phyloP scores from a whole-genome alignment of 2,329 filamentous ascomycete genomes.

The Fonsecaea erecta region DNA sequence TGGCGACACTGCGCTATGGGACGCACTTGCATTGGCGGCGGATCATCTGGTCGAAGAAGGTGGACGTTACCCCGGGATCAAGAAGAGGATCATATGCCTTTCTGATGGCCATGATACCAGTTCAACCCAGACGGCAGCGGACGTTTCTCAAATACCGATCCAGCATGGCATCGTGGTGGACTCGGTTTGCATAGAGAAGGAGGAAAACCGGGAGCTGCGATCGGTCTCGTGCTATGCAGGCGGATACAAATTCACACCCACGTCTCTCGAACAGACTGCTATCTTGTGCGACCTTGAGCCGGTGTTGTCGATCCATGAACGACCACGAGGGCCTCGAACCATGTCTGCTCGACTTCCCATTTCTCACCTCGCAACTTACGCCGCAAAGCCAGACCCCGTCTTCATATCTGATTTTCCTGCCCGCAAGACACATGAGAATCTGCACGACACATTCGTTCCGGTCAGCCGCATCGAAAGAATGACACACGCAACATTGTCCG shows the following conservation, averaged over 20 bases:
- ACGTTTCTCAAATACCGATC: conserved; percentile 38
- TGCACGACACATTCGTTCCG: conserved; percentile 41
- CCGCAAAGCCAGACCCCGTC: conserved; percentile 34
- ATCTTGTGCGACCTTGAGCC: conserved; percentile 47
- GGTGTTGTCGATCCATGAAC: conserved; percentile 43
- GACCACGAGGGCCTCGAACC: conserved; percentile 35
- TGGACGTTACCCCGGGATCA: conserved; percentile 42
- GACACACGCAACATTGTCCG: background rate
- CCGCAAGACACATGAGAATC: conserved; percentile 43
- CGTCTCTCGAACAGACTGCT: conserved; percentile 43
- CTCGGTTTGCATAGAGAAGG: conserved; percentile 43
- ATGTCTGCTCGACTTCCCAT: background rate
- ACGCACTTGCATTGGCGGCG: conserved; percentile 42
- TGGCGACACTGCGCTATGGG: conserved; percentile 47
- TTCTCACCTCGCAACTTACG: background rate
- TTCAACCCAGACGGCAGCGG: conserved; percentile 35
- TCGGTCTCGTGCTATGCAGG: conserved; percentile 42
- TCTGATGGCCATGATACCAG: conserved; percentile 46
- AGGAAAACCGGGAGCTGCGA: conserved; percentile 39
- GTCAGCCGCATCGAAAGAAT: conserved; percentile 30
- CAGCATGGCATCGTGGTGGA: conserved; percentile 43
- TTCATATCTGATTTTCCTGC: conserved; percentile 41
- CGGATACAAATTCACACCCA: conserved; percentile 46
- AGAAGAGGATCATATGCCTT: conserved; percentile 46
- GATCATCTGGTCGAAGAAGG: conserved; percentile 42